Percentiles rank a stretch among this genome's conserved stretches.
These are phyloP conservation scores for Ophiorrhiza pumila DNA, from an alignment of 257 asterid species.

Conservation along the genomic window DNA sequence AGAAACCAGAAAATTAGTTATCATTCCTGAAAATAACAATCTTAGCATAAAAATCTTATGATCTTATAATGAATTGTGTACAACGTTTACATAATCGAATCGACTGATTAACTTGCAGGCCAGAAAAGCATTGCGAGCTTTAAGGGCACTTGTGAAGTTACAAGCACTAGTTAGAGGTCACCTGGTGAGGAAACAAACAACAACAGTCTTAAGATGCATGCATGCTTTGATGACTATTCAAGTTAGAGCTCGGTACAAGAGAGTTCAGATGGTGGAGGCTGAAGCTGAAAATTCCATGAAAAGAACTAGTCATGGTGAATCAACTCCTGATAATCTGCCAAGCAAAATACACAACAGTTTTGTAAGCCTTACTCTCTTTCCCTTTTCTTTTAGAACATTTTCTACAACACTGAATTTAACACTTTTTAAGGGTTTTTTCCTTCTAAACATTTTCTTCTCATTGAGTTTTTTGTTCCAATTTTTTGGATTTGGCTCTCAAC, in stretches of 20 bases:
- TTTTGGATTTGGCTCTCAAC: too few species aligned
- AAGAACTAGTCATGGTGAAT: conserved; percentile 26
- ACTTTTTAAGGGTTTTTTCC: not conserved
- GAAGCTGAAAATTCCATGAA: conserved; percentile 18
- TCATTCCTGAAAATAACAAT: too few species aligned
- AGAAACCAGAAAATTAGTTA: too few species aligned
- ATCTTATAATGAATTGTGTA: not conserved
- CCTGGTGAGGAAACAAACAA: conserved; percentile 62
- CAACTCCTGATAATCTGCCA: conserved; percentile 28
- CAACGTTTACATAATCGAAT: not conserved
- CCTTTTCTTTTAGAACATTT: not conserved
- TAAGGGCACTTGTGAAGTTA: conserved; percentile 66
- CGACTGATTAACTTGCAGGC: conserved; percentile 46
- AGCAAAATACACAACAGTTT: conserved; percentile 14
- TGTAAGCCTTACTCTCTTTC: conserved; percentile 24
- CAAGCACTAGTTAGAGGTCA: conserved; percentile 80
- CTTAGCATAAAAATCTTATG: too few species aligned
- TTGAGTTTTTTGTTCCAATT: too few species aligned
- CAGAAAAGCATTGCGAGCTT: conserved; percentile 61
- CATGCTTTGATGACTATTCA: conserved; percentile 64
- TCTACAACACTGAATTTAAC: not conserved
- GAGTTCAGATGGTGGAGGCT: conserved; percentile 48
- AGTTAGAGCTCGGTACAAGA: conserved; percentile 60
- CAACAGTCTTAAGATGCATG: conserved; percentile 48
- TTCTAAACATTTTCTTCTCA: not conserved